phyloP scores from a whole-genome alignment of 1,139 yeast species.

The Magnusiomyces paraingens region DNA sequence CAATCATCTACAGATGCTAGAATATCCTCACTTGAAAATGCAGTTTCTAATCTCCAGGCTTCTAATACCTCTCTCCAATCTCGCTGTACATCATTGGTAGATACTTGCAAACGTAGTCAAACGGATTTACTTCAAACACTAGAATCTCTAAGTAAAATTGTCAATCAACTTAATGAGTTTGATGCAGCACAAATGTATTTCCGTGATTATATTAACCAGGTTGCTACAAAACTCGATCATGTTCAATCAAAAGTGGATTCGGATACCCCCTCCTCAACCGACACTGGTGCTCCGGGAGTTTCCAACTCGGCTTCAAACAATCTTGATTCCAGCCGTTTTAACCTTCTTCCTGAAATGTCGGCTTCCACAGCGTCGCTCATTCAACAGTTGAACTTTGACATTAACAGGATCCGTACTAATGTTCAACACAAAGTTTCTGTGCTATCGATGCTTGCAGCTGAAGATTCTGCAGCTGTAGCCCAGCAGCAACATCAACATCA shows the following conservation, averaged over 20 bases:
- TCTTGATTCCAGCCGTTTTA: slow-evolving; percentile 4
- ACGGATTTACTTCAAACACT: slow-evolving; percentile 11
- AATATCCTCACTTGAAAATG: slow-evolving; percentile 22
- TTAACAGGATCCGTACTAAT: slow-evolving; percentile 12
- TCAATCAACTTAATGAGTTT: slow-evolving; percentile 3
- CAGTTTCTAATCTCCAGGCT: slow-evolving; percentile 13
- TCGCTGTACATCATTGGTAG: slow-evolving; percentile 12
- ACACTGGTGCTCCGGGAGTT: neutral
- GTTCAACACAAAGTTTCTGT: slow-evolving; percentile 15
- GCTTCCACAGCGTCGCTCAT: neutral
- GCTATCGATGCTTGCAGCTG: slow-evolving; percentile 15
- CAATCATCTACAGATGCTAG: slow-evolving; percentile 15
- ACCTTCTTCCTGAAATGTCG: slow-evolving; percentile 17
- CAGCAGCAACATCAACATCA: neutral
- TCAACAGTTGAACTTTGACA: slow-evolving; percentile 8
- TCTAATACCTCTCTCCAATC: slow-evolving; percentile 11
- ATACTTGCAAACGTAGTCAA: slow-evolving; percentile 12
- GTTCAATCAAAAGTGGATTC: slow-evolving; percentile 18
- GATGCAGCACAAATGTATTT: slow-evolving; percentile 17
- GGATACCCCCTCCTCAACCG: slow-evolving; percentile 19
- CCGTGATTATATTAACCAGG: slow-evolving; percentile 20
- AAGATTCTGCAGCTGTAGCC: neutral
- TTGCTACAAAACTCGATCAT: slow-evolving; percentile 14
- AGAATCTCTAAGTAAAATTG: slow-evolving; percentile 9
- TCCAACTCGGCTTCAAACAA: neutral